Evolutionary conservation across 2,329 filamentous ascomycete species (phyloP), one percentile per base, ranked within the genome.

Genomic region (Fusarium globosum): DNA sequence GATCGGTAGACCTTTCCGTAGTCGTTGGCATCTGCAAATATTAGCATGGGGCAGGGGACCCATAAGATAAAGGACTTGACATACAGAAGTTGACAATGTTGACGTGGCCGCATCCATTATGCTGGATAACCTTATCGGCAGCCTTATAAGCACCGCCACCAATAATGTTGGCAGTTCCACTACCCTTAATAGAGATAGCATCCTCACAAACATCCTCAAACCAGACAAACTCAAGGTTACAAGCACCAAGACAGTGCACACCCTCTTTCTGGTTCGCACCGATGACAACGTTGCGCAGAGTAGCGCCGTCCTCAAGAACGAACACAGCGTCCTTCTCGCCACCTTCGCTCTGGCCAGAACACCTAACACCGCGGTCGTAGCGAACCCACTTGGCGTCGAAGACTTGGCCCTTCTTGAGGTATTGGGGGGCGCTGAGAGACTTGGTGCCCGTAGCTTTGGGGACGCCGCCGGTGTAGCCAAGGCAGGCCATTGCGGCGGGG

Each of bases 171-270:
- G 83, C 79, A 30, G 70, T 72, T 8, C 80, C 80, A 57, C 81
- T 79, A 21, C 71, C 71, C 23, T 72, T 71, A 4, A 73, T 71
- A 2, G 71, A 59, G 48, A 73, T 73, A 33, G 71, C 71, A 20
- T 78, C 76, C 62, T 86, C 84, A 65, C 84, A 86, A 53, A 86
- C 85, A 39, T 85, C 82, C 65, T 84, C 82, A 71, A 86, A 88
- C 85, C 86, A 87, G 55, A 87, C 86, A 36, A 82, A 84, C 71
- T 83, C 79, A n/a, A 86, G 75, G 21, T 76, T 85, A 75, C 85
- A 86, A 7, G 79, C 48, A 10, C 85, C 85, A 56, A 81, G 72
- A 75, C 85, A 86, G 80, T 86, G 84, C 4, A 86, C 80, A 38
- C 85, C 85, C 75, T 86, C 85, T 38, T 77, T 79, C 69, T 86